Evolutionary conservation across 2,329 filamentous ascomycete genomes (phyloP), one percentile per base, ranked within the genome.

Genomic region (Didymella pinodella): DNA sequence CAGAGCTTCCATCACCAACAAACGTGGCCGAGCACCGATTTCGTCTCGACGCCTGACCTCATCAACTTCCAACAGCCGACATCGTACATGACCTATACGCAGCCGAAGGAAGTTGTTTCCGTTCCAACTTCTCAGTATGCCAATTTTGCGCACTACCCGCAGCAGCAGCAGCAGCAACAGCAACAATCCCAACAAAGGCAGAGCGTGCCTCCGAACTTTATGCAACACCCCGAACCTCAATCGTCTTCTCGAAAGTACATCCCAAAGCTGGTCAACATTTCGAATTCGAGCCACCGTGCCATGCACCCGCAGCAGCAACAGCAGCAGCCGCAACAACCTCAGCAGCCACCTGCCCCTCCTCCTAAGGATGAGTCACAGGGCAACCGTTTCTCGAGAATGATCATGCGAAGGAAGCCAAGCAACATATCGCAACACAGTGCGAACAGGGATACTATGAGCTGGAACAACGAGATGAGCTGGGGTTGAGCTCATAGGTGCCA

Each of bases 361-460:
- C 72, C 73, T 8, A 75, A 76, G 47, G 74, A 76, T 43, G 71
- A 75, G 25, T 63, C 64, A 18, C 71, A 73, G 48, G 65, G 68
- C 34, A 74, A 74, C 28, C 69, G 74, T 34, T 76, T 75, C 54
- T 75, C 74, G 2, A 64, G 71, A 36, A 72, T 75, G 54, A 71
- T 72, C 36, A 74, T 75, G 72, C 66, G 73, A 52, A 64, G 74
- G 44, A 70, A 73, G 22, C 72, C 73, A 18, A 75, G 72, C 59
- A 76, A 75, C 48, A 75, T 76, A 36, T 76, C 74, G 10, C 74
- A 76, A 56, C 74, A 76, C 44, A 74, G 67, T 31, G 64, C 71
- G 18, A 71, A 75, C 38, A 59, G 72, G 48, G 73, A 75, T 32
- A 68, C 55, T 22, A 52, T 74, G 55, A 72, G 69, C 46, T 76